Conservation (phyloP, 208 protist genomes). For the Crithidia brevicula region DNA sequence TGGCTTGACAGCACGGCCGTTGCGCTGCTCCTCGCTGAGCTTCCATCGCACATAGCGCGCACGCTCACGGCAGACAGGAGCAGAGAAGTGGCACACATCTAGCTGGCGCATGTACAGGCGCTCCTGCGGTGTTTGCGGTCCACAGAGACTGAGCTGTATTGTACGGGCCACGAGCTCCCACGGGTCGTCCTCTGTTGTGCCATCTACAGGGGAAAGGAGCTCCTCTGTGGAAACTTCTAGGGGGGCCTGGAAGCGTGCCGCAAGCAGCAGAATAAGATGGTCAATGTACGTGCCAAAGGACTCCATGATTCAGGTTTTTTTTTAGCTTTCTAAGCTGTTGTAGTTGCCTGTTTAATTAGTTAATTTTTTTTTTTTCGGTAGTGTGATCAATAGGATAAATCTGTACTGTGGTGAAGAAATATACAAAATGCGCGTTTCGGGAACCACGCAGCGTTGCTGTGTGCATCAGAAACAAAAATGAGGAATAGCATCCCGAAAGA, state of each 20-base stretch:
- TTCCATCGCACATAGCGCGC: slow-evolving; percentile 73
- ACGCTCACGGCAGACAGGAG: slow-evolving; percentile 61
- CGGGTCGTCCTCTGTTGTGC: slow-evolving; percentile 5
- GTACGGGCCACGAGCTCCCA: slow-evolving; percentile 70
- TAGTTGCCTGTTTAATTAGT: no score
- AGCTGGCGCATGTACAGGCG: slow-evolving; percentile 48
- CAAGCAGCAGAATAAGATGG: slow-evolving; percentile 85
- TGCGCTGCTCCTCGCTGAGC: slow-evolving; percentile 17
- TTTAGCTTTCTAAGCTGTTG: no score
- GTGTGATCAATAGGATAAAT: not conserved
- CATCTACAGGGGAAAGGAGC: slow-evolving; percentile 13
- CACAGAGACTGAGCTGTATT: slow-evolving; percentile 55
- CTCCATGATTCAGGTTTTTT: slow-evolving; percentile 16
- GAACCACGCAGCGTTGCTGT: not conserved
- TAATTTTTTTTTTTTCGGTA: not conserved
- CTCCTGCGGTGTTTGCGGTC: slow-evolving; percentile 62
- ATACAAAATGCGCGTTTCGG: not conserved
- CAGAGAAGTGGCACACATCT: slow-evolving; percentile 59
- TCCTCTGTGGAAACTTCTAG: slow-evolving; percentile 33
- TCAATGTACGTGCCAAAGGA: slow-evolving; percentile 80
- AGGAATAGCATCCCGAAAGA: not conserved
- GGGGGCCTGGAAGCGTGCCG: slow-evolving; percentile 71
- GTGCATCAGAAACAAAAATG: not conserved
- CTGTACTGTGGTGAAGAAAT: not conserved
- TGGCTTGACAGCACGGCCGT: not conserved